Percentiles rank a stretch among this genome's conserved stretches.
These are phyloP conservation scores for Suillus fuscotomentosus DNA, from an alignment of 768 basidiomycete species.

Conservation along the genomic window DNA sequence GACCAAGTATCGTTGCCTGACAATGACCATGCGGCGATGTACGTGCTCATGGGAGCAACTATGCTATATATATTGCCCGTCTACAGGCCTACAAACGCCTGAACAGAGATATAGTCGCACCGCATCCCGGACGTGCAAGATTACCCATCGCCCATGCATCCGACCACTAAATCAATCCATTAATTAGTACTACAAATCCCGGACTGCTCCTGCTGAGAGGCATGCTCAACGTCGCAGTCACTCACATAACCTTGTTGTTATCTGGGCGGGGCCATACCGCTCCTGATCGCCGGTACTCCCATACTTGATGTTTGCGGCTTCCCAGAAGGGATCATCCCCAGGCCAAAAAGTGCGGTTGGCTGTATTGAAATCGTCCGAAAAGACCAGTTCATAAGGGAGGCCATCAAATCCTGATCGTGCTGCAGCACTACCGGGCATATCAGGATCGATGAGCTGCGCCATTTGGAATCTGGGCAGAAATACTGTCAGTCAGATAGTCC, in stretches of 20 bases:
- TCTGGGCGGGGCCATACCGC: slow-evolving; percentile 71
- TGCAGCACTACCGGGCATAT: slow-evolving; percentile 60
- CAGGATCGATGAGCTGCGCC: slow-evolving; percentile 64
- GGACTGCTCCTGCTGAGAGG: background rate
- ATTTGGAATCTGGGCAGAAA: slow-evolving; percentile 33
- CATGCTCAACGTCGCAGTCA: background rate
- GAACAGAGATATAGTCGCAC: slow-evolving; percentile 70
- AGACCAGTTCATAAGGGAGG: slow-evolving; percentile 61
- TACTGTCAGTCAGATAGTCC: background rate
- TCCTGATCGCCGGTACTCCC: slow-evolving; percentile 67
- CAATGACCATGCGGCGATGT: too few relatives aligned
- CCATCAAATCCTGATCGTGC: slow-evolving; percentile 74
- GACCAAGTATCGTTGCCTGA: too few relatives aligned
- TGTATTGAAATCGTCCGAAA: slow-evolving; percentile 63
- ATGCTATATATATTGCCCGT: too few relatives aligned
- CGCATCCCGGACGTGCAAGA: slow-evolving; percentile 77
- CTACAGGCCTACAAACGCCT: too few relatives aligned
- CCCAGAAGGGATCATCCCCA: slow-evolving; percentile 71
- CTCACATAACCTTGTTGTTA: too few relatives aligned
- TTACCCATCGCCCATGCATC: slow-evolving; percentile 91
- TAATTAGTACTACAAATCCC: background rate
- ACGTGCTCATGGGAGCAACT: too few relatives aligned
- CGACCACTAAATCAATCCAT: slow-evolving; percentile 56
- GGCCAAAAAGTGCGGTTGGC: slow-evolving; percentile 52
- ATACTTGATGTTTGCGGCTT: slow-evolving; percentile 73